Base-by-base conservation (phyloP, 768 basidiomycete species). In the Gloeophyllum trabeum region DNA sequence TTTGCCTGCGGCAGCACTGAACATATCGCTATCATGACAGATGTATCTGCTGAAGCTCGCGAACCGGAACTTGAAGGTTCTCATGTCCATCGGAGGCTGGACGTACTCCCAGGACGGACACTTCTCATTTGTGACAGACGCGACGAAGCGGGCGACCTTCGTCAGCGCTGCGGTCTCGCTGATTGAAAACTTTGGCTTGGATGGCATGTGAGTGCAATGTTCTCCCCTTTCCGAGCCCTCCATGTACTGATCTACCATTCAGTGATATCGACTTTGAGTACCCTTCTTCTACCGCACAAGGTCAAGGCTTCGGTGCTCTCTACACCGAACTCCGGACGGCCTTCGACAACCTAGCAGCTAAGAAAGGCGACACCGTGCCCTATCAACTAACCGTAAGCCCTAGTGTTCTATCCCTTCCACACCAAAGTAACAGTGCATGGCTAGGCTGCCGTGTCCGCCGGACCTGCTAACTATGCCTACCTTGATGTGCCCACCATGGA, bases 211-310 rank as follows among this genome's bases (percentile, higher is more conserved):
- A 42, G 74, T 56, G 30, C 2, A 10, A 24, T 19, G 4, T 44
- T 39, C n/a, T 0, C 13, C 7, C 7, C 5, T 43, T 14, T 24
- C 14, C 16, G 14, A 6, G 24, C 14, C 43, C 37, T n/a, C 26
- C 43, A 6, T 24, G 20, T 41, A 14, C 35, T 40, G 12, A 23
- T 18, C n/a, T 7, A 18, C 14, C 4, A 24, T 14, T 0, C 34
- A 79, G 79, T 54, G 81, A 85, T 47, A 57, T 85, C 38, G 86
- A 90, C 58, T 89, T 79, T 58, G 87, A 91, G 59, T 89, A 81
- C 51, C 83, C 86, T 0, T 55, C 69, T 24, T 72, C 60, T 42
- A 55, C 66, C 2, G 70, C 58, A 0, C 73, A 81, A 50, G 83
- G 81, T 1, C 70, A 75, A 50, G 81, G 75, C 1, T 76, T 87